Conservation (phyloP, 2,329 filamentous ascomycete genomes). For the Botryosphaeria dothidea region DNA sequence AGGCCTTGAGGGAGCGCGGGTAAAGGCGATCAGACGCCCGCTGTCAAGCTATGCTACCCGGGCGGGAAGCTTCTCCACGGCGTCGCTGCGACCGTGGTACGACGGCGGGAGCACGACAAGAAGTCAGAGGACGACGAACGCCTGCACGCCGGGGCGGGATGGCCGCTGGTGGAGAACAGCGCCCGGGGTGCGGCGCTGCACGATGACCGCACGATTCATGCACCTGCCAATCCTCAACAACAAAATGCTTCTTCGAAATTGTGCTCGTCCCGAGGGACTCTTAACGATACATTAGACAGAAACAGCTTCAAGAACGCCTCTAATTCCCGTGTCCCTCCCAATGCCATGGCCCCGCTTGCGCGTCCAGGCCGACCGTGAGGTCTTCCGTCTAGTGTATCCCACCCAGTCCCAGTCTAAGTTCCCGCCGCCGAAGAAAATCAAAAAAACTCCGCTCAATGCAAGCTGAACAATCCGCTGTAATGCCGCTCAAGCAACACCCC, state of each 20-base stretch:
- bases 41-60: not conserved
- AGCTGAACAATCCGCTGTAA: not conserved
- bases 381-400: constrained; percentile 8
- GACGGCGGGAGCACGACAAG: constrained; percentile 7
- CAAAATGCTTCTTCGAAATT: not conserved
- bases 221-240: not conserved
- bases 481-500: not conserved
- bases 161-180: not conserved
- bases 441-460: constrained; percentile 3
- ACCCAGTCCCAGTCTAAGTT: constrained; percentile 2
- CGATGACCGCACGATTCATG: constrained; percentile 2
- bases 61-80: not conserved
- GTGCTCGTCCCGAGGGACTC: not conserved
- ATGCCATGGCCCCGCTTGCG: not conserved
- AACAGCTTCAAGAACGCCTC: constrained; percentile 9
- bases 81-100: not conserved
- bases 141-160: not conserved
- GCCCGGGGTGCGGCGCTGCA: not conserved
- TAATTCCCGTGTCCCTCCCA: not conserved
- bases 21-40: constrained; percentile 10
- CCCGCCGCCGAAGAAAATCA: not conserved
- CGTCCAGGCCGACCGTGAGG: not conserved
- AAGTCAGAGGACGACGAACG: not conserved
- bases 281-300: constrained; percentile 6
- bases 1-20: constrained; percentile 1